These are phyloP conservation scores for Symmetrospora coprosmae DNA, from an alignment of 768 basidiomycete species.

Conservation along the genomic window DNA sequence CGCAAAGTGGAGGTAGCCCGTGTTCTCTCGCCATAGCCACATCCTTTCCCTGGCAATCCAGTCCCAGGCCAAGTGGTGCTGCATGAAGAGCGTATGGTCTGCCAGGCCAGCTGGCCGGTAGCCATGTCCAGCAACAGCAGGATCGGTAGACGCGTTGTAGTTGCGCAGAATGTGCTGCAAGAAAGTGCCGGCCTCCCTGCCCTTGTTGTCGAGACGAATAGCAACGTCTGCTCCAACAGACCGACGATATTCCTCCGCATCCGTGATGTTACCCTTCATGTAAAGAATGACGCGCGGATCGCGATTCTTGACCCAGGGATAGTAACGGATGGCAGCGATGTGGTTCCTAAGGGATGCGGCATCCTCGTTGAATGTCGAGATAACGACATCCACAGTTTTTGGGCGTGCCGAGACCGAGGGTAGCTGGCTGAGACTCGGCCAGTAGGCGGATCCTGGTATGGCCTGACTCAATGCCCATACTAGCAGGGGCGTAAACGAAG, in stretches of 20 bases:
- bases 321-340: not conserved
- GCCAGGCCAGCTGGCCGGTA: slow-evolving; percentile 15
- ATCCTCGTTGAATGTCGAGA: slow-evolving; percentile 13
- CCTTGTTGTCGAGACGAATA: slow-evolving; percentile 1
- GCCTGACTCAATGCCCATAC: not conserved
- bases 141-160: slow-evolving; percentile 14
- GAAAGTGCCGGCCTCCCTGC: slow-evolving; percentile 23
- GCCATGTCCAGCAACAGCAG: not conserved
- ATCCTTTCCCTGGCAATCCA: slow-evolving; percentile 20
- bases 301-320: not conserved
- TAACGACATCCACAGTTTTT: slow-evolving; percentile 5
- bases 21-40: slow-evolving; percentile 1
- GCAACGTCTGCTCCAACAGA: slow-evolving; percentile 7
- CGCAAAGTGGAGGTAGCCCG: slow-evolving; percentile 18
- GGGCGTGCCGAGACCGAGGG: not conserved
- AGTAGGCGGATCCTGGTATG: not conserved
- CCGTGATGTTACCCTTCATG: slow-evolving; percentile 6
- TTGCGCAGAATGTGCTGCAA: slow-evolving; percentile 21
- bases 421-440: not conserved
- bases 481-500: not conserved
- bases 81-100: slow-evolving; percentile 24
- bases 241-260: not conserved
- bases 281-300: slow-evolving; percentile 19
- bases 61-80: slow-evolving; percentile 22
- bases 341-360: not conserved